phyloP scores from a whole-genome alignment of 805 yeast genomes.

The Barnettozyma sp. region DNA sequence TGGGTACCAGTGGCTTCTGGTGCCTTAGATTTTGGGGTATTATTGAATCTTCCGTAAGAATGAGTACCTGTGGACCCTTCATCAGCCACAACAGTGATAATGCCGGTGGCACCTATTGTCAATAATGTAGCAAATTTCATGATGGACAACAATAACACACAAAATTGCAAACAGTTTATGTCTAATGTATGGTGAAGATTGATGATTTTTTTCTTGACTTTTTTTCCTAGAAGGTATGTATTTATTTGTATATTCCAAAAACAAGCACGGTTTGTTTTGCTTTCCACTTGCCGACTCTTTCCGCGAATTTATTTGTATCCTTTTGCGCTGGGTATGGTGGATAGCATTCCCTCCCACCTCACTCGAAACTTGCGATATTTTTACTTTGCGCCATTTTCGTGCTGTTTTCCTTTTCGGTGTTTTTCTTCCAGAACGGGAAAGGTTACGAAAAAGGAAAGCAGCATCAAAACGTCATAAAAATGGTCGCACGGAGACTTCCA shows the following conservation, averaged over 20 bases:
- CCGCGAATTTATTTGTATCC: too few relatives aligned
- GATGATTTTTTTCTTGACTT: constrained; percentile 3
- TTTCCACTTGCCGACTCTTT: too few relatives aligned
- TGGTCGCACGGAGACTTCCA: too few relatives aligned
- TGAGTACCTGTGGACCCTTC: constrained; percentile 32
- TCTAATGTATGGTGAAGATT: background rate
- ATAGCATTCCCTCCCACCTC: too few relatives aligned
- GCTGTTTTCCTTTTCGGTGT: background rate
- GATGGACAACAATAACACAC: background rate
- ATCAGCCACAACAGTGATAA: constrained; percentile 20
- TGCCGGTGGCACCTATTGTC: constrained; percentile 17
- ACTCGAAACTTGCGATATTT: too few relatives aligned
- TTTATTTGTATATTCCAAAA: too few relatives aligned
- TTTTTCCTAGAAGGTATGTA: background rate
- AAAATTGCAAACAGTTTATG: background rate
- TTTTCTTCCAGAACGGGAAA: background rate
- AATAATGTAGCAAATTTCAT: constrained; percentile 23
- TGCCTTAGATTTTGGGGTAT: constrained; percentile 33
- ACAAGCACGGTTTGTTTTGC: too few relatives aligned
- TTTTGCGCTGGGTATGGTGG: too few relatives aligned
- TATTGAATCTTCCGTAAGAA: constrained; percentile 48
- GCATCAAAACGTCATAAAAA: too few relatives aligned
- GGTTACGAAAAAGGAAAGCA: too few relatives aligned
- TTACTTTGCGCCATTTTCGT: background rate
- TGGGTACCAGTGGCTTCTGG: constrained; percentile 41